Base-by-base conservation (phyloP, 1,284 basidiomycete species). In the Polyporus tsugae region DNA sequence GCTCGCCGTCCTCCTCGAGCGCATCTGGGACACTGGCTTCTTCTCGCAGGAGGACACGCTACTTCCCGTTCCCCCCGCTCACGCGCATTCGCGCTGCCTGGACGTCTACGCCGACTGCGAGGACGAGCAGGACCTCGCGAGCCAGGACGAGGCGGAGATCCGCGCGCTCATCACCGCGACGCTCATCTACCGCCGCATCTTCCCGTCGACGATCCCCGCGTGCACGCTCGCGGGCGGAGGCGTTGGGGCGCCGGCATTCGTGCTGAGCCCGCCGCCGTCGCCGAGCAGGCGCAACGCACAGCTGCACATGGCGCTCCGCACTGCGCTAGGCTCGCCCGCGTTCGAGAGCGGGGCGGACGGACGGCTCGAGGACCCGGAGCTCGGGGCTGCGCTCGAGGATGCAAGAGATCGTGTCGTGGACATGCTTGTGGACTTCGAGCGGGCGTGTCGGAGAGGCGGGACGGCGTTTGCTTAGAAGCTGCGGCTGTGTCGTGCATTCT, bases 321-420 rank as follows among this genome's bases (percentile, higher is more conserved):
- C 83, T 6, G 83, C 82, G 42, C 79, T 92, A 38, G 91, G 88
- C 7, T 86, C 82, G 67, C 78, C 82, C 33, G 89, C 88, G 71
- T 92, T 92, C 77, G 91, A 92, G 62, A 74, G 73, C 63, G 75
- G 72, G 25, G 71, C 75, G 59, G 73, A 75, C 39, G 78, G 78
- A n/a, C 66, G 75, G 65, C 57, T 74, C 68, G 77, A 79, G 41
- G 74, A 79, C 66, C 76, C 80, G 42, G 75, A 72, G 62, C 72
- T 79, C 62, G 78, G 78, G 65, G 71, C 73, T 49, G 74, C 75
- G 35, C 75, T 92, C 66, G 90, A 92, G 75, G 90, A 92, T 67
- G 90, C 90, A 52, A 84, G 88, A 68, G 91, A 93, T 78, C 80
- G 83, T 11, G 89, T 87, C 52, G 89, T 91, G 63, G 91, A 92